Evolutionary conservation across 768 basidiomycete genomes (phyloP).

Genomic region (Podaxis carcinomalis): DNA sequence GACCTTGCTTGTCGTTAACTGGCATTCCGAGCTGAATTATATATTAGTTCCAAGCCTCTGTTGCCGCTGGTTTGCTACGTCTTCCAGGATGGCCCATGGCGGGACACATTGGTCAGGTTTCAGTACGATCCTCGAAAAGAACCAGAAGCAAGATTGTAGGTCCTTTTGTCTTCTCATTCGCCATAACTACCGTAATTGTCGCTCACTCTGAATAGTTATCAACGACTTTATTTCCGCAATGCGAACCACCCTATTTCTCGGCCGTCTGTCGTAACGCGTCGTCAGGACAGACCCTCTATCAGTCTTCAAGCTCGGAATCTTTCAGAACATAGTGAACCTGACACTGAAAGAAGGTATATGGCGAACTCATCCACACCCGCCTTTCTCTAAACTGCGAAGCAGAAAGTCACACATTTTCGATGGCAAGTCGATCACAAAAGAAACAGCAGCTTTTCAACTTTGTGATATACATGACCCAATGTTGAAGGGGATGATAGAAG

Average conservation of each 20-base stretch:
- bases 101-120: conserved; percentile 82
- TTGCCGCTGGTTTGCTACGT: conserved; percentile 82
- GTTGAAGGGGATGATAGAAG: conserved; percentile 76
- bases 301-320: conserved; percentile 34
- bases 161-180: neutral
- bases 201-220: conserved; percentile 56
- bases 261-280: conserved; percentile 69
- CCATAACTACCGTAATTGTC: neutral
- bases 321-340: conserved; percentile 28
- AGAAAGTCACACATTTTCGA: conserved; percentile 87
- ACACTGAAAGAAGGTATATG: conserved; percentile 39
- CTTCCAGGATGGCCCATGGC: conserved; percentile 92
- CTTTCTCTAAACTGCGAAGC: neutral
- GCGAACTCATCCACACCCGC: neutral
- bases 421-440: conserved; percentile 71
- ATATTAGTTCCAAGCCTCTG: conserved; percentile 71
- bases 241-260: conserved; percentile 76
- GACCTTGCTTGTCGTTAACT: conserved; percentile 15
- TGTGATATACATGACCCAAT: conserved; percentile 89
- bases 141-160: conserved; percentile 71
- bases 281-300: conserved; percentile 50
- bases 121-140: conserved; percentile 87
- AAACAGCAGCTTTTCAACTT: conserved; percentile 91
- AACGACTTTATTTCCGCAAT: conserved; percentile 88
- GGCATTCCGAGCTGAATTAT: neutral